A percentile compares a stretch with the other conserved stretches of the same genome.
Evolutionary conservation across 192 early-diverging fungal genomes (phyloP).

Genomic region (Coemansia furcata): DNA sequence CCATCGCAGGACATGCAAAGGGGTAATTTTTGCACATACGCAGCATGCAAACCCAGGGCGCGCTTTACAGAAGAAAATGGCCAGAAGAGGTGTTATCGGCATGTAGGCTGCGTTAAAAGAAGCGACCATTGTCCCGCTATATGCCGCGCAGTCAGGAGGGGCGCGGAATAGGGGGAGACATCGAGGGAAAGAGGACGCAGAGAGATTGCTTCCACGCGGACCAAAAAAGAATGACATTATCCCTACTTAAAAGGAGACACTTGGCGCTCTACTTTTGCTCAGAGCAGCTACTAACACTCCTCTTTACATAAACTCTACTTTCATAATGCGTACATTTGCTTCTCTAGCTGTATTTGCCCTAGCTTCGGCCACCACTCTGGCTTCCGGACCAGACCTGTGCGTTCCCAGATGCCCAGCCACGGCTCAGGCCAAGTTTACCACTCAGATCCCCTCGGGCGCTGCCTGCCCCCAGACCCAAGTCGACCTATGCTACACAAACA

Average conservation of each 20-base stretch:
- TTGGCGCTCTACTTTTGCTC: neutral
- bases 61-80: neutral
- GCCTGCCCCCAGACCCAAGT: slow-evolving; percentile 39
- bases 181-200: neutral
- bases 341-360: slow-evolving; percentile 5
- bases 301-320: neutral
- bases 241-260: neutral
- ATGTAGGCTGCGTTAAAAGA: neutral
- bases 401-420: slow-evolving; percentile 42
- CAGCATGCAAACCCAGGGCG: neutral
- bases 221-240: neutral
- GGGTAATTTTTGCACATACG: neutral
- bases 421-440: slow-evolving; percentile 25
- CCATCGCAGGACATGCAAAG: neutral
- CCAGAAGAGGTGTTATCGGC: neutral
- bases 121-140: slow-evolving; percentile 1
- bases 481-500: slow-evolving; percentile 47
- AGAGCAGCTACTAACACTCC: neutral
- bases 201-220: slow-evolving; percentile 1
- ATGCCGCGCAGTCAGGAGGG: neutral
- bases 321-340: neutral
- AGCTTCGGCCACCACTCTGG: neutral
- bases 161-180: neutral
- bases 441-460: slow-evolving; percentile 23
- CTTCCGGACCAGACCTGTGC: slow-evolving; percentile 3